Conservation (phyloP, 768 basidiomycete genomes). For the Hericium rajendrae region DNA sequence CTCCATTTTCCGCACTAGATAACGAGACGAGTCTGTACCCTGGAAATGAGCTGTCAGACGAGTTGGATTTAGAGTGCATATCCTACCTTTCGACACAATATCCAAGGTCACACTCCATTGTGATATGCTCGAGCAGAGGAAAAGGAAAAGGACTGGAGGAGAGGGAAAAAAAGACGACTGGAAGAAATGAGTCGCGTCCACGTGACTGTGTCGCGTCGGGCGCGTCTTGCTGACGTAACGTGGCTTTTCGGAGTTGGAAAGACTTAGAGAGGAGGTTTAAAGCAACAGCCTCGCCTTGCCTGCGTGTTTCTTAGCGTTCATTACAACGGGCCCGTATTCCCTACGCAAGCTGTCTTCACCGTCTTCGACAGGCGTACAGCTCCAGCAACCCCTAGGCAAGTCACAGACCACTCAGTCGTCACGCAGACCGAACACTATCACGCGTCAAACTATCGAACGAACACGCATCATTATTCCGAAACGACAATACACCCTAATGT, state of each 20-base stretch:
- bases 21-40: too few relatives aligned
- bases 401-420: too few relatives aligned
- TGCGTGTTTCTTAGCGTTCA: not conserved
- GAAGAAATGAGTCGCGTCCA: not conserved
- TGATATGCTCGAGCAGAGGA: too few relatives aligned
- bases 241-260: slow-evolving; percentile 10
- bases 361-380: not conserved
- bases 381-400: too few relatives aligned
- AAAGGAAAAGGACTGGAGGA: not conserved
- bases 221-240: slow-evolving; percentile 10
- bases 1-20: too few relatives aligned
- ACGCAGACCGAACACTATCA: not conserved
- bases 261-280: slow-evolving; percentile 4
- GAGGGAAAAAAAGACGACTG: not conserved
- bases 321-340: slow-evolving; percentile 6
- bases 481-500: slow-evolving; percentile 28
- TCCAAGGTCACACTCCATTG: too few relatives aligned
- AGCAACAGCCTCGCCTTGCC: not conserved
- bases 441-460: not conserved
- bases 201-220: slow-evolving; percentile 13
- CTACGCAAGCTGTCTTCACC: not conserved
- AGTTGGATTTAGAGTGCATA: too few relatives aligned
- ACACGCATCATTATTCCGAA: not conserved
- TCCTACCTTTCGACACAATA: too few relatives aligned
- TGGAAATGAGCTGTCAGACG: too few relatives aligned